Conservation (phyloP, 441 rosid species). For the Gossypium gossypioides region DNA sequence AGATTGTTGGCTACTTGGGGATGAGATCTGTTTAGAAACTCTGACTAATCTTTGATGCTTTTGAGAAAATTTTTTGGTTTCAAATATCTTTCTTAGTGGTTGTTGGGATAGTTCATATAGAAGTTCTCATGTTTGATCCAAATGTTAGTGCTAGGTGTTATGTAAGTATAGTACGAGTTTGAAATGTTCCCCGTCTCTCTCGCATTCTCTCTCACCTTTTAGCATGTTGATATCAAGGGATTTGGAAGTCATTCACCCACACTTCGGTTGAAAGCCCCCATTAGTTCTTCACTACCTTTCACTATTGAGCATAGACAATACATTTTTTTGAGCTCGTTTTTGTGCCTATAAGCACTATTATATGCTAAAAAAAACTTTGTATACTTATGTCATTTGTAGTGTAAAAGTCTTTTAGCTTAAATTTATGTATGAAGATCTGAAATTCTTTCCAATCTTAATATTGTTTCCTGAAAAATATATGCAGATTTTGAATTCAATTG, state of each 20-base stretch:
- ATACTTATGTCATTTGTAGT: neutral
- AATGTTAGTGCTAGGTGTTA: neutral
- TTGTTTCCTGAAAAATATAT: neutral
- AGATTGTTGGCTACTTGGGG: neutral
- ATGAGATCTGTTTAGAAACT: neutral
- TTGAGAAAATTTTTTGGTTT: neutral
- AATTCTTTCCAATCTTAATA: neutral
- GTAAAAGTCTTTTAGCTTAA: neutral
- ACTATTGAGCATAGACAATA: neutral
- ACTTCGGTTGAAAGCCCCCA: neutral
- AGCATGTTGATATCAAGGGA: conserved; percentile 2
- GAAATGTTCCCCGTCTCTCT: neutral
- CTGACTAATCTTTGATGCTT: neutral
- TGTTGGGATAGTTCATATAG: neutral
- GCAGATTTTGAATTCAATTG: neutral
- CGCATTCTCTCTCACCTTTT: neutral
- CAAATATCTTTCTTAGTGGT: neutral
- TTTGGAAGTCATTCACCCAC: neutral
- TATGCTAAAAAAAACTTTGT: neutral
- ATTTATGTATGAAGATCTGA: neutral
- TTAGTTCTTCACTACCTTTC: neutral
- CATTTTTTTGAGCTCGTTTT: neutral
- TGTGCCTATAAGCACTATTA: conserved; percentile 1
- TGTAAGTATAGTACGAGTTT: neutral
- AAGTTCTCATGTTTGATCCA: neutral